phyloP scores from a whole-genome alignment of 2,329 filamentous ascomycete species.

The Hypoxylon sp. region DNA sequence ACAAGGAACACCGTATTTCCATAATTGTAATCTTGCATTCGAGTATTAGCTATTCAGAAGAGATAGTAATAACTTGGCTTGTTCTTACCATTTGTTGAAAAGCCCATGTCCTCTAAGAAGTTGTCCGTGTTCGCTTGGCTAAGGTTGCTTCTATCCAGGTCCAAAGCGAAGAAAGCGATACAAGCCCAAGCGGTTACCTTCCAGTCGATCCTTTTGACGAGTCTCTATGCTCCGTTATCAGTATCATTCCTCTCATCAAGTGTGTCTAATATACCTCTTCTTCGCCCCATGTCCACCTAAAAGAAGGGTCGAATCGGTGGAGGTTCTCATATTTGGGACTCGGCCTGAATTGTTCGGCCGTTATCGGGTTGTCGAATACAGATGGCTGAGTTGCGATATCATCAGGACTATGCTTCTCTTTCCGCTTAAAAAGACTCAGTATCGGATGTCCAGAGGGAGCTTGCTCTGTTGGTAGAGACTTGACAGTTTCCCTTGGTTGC shows the following conservation, averaged over 20 bases:
- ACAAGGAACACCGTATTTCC: slow-evolving; percentile 39
- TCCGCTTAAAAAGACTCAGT: slow-evolving; percentile 45
- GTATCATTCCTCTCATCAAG: not conserved
- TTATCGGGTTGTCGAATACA: slow-evolving; percentile 60
- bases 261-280: slow-evolving; percentile 36
- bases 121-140: slow-evolving; percentile 55
- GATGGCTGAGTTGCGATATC: slow-evolving; percentile 60
- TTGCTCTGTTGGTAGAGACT: not conserved
- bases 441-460: slow-evolving; percentile 31
- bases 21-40: slow-evolving; percentile 39
- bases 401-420: slow-evolving; percentile 39
- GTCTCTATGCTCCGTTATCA: slow-evolving; percentile 14
- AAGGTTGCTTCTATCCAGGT: slow-evolving; percentile 66
- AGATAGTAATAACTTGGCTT: slow-evolving; percentile 5
- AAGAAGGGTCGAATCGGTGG: slow-evolving; percentile 52
- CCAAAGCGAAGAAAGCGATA: slow-evolving; percentile 68
- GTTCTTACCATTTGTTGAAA: slow-evolving; percentile 54
- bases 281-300: slow-evolving; percentile 54
- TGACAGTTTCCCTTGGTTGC: slow-evolving; percentile 4
- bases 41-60: slow-evolving; percentile 33
- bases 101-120: slow-evolving; percentile 54
- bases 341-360: slow-evolving; percentile 56
- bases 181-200: slow-evolving; percentile 67
- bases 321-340: slow-evolving; percentile 53
- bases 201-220: slow-evolving; percentile 62